phyloP scores from a whole-genome alignment of 306 rosid species.

The Quercus alba region DNA sequence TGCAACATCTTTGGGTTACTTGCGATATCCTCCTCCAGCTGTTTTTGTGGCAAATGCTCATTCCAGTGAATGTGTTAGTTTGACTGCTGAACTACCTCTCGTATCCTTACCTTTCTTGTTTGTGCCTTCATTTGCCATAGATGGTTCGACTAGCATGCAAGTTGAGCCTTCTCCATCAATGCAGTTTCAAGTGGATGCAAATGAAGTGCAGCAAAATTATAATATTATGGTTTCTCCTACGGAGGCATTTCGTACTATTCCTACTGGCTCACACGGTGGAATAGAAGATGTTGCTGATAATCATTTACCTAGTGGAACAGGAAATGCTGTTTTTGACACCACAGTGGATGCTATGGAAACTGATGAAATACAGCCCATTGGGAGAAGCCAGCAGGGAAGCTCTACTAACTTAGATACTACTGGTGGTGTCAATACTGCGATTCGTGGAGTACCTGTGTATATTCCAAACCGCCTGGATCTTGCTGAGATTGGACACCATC shows the following conservation, averaged over 20 bases:
- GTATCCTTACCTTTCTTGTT: slow-evolving; percentile 31
- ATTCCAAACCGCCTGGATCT: slow-evolving; percentile 25
- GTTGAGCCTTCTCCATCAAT: slow-evolving; percentile 21
- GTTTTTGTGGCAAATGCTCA: slow-evolving; percentile 34
- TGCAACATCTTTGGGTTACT: slow-evolving; percentile 36
- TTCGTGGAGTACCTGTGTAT: slow-evolving; percentile 28
- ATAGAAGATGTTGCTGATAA: slow-evolving; percentile 23
- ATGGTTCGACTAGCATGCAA: slow-evolving; percentile 29
- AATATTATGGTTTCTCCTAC: slow-evolving; percentile 13
- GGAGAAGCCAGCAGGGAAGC: slow-evolving; percentile 37
- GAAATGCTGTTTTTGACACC: slow-evolving; percentile 30
- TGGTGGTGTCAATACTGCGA: slow-evolving; percentile 21
- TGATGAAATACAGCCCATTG: slow-evolving; percentile 28
- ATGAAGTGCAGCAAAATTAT: slow-evolving; percentile 20
- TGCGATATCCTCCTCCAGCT: slow-evolving; percentile 42
- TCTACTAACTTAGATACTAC: slow-evolving; percentile 33
- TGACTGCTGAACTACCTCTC: slow-evolving; percentile 26
- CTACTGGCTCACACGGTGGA: slow-evolving; percentile 30
- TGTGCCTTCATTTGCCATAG: slow-evolving; percentile 26
- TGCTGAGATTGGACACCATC: slow-evolving; percentile 38
- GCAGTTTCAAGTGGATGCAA: slow-evolving; percentile 27
- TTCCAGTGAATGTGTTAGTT: slow-evolving; percentile 20
- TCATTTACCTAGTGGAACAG: slow-evolving; percentile 39
- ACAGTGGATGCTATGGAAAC: slow-evolving; percentile 35
- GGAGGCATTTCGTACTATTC: slow-evolving; percentile 25